phyloP scores from a whole-genome alignment of 2,329 filamentous ascomycete species.

The Aspergillus fructus region DNA sequence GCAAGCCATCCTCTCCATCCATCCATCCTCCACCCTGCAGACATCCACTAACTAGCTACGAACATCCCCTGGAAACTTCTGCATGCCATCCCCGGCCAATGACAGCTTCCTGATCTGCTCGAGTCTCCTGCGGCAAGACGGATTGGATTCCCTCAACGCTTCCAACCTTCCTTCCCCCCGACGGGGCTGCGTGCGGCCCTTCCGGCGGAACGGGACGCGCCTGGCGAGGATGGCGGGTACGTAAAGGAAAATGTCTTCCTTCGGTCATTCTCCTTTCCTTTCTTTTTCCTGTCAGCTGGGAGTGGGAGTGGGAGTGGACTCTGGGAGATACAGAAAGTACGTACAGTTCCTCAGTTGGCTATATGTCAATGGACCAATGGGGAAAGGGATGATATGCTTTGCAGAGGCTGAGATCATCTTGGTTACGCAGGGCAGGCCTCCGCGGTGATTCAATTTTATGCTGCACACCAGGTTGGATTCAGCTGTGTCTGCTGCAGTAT shows the following conservation, averaged over 20 bases:
- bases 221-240: not conserved
- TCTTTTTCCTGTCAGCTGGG: not conserved
- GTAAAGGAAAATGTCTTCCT: not conserved
- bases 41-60: not conserved
- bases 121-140: slow-evolving; percentile 1
- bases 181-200: not conserved
- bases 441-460: not conserved
- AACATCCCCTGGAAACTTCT: not conserved
- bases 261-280: not conserved
- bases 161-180: not conserved
- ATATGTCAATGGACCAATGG: not conserved
- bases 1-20: not conserved
- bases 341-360: not conserved
- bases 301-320: no score
- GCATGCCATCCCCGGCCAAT: slow-evolving; percentile 3
- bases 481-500: not conserved
- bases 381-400: not conserved
- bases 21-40: not conserved
- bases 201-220: slow-evolving; percentile 3
- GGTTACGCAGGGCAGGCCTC: not conserved
- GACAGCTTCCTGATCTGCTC: not conserved
- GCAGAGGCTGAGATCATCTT: no score
- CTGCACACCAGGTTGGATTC: not conserved
- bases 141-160: not conserved
- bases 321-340: not conserved